Evolutionary conservation across 2,329 filamentous ascomycete genomes (phyloP).

Genomic region (Pestalotiopsis fici): DNA sequence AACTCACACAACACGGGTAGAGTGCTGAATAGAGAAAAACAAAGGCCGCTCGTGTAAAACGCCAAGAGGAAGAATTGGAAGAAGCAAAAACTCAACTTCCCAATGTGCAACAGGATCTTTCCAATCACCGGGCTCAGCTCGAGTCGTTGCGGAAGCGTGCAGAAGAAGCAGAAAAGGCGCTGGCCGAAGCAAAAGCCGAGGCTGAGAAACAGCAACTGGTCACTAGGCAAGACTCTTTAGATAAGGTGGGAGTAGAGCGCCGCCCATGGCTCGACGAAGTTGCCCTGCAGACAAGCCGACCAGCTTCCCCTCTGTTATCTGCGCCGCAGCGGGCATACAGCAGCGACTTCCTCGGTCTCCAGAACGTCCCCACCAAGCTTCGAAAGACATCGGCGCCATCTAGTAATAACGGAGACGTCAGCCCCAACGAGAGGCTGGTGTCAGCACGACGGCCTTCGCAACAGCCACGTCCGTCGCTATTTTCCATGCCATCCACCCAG

Average conservation of each 20-base stretch:
- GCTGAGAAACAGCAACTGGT: conserved; percentile 49
- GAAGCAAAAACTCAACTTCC: conserved; percentile 63
- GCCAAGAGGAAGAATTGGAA: conserved; percentile 82
- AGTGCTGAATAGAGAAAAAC: conserved; percentile 24
- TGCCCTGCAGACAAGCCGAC: conserved; percentile 48
- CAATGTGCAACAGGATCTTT: conserved; percentile 64
- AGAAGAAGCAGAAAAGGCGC: conserved; percentile 65
- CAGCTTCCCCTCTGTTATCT: conserved; percentile 55
- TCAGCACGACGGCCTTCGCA: conserved; percentile 50
- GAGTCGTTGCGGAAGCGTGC: conserved; percentile 65
- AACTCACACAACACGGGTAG: neutral
- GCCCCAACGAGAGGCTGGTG: conserved; percentile 35
- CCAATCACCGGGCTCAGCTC: conserved; percentile 58
- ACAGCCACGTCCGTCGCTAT: conserved; percentile 45
- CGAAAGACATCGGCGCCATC: conserved; percentile 52
- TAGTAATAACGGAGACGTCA: conserved; percentile 48
- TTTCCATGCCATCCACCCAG: conserved; percentile 37
- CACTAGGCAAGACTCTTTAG: conserved; percentile 40
- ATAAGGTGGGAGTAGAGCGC: conserved; percentile 40
- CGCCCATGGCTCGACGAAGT: conserved; percentile 56
- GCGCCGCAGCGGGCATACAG: conserved; percentile 52
- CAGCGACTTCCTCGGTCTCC: conserved; percentile 53
- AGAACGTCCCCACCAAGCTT: conserved; percentile 38
- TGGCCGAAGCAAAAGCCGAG: conserved; percentile 55
- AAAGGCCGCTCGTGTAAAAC: conserved; percentile 64